Base-by-base conservation (phyloP, 139 green algal genomes). In the Volvox africanus region DNA sequence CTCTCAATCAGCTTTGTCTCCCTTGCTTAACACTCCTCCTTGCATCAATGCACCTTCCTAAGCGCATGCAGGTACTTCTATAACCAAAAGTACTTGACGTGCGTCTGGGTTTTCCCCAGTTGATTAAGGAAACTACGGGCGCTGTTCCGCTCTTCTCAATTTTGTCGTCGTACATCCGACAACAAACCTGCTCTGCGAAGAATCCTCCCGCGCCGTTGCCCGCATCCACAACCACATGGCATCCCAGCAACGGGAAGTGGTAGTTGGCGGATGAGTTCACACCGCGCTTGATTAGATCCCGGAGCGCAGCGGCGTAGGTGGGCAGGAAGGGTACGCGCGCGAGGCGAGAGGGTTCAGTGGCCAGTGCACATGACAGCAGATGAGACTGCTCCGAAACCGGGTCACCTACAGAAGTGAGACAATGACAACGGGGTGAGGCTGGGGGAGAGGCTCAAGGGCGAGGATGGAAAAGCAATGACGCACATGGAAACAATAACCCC, bases 141-240 rank as follows among this genome's bases (percentile, higher is more conserved):
- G 44, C 5, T 14, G 9, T 55, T 55, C 9, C 9, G 44, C 9
- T 55, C 44, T 5, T 55, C 5, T 55, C 44, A 9, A 55, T 55
- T n/a, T n/a, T n/a, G n/a, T n/a, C n/a, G n/a, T n/a, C n/a, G n/a
- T n/a, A n/a, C n/a, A n/a, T n/a, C n/a, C n/a, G n/a, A n/a, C n/a
- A n/a, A 37, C 87, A 73, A 36, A 94, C 92, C 92, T 91, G 30
- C 12, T 87, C 79, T 0, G 97, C 97, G 61, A 99, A 97, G 93
- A 98, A 99, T 32, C 96, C 98, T 37, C 98, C 98, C 55, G 92
- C 91, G 20, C 98, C 98, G 91, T 99, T 99, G 82, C 97, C 96
- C 33, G 96, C 96, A 92, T 98, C 97, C 69, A 98, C 97, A 24
- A 94, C 91, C 69, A 96, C 93, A 24, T 92, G 85, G 36, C 37